Evolutionary conservation across 2,329 filamentous ascomycete genomes (phyloP), one percentile per base, ranked within the genome.

Genomic region (Lachnellula occidentalis): DNA sequence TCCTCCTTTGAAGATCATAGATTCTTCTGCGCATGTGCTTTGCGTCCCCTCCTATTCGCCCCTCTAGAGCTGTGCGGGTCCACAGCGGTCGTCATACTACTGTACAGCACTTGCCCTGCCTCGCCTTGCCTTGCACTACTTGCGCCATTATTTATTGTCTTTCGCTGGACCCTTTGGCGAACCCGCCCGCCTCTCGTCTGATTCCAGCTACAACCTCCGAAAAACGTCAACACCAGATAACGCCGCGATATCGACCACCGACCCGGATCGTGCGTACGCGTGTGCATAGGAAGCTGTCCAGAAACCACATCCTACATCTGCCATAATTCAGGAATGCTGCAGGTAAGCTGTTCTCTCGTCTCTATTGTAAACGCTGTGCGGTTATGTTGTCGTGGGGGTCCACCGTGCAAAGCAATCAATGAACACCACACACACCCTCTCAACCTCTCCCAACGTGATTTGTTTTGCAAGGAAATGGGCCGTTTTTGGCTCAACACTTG

Each of bases 291-390:
- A 53, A 19, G 5, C 37, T 53, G 19, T 19, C 48, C 27, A 27
- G 47, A 31, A 19, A 43, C 47, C 12, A 22, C 27, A 48, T 48
- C 45, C 41, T 54, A n/a, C 37, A 5, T 56, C 55, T 53, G n/a
- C 34, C 57, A 39, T 50, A 53, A 50, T 55, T 57, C 48, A 66
- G 60, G 61, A 66, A 67, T 69, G 65, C 62, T 66, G 60, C 65
- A 67, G 65, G 67, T 69, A 66, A 67, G 67, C 61, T 58, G 7
- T 43, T 48, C 43, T n/a, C 34, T 48, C 12, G 49, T 48, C 7
- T 34, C 51, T 51, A 47, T 31, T 31, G 47, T 55, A 48, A 42
- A 52, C 36, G 43, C 34, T 21, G 27, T 37, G 27, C 42, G 52
- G 58, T 59, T 63, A 61, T 59, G 61, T 59, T 47, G 2, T 57